phyloP scores from a whole-genome alignment of 257 asterid genomes.

The Petunia secreta region DNA sequence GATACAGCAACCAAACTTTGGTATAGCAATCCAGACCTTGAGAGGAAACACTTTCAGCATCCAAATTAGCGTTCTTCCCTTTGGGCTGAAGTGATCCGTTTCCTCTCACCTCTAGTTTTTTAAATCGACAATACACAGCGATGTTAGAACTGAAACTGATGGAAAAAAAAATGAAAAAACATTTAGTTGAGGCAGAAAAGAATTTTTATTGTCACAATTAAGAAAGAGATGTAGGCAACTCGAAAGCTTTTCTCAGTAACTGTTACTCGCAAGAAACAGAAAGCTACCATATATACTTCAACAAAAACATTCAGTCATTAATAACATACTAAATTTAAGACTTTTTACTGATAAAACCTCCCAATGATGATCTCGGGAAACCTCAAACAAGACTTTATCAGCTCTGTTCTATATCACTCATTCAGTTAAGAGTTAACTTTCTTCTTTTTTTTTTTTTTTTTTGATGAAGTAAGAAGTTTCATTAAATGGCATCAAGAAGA shows the following conservation, averaged over 20 bases:
- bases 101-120: neutral
- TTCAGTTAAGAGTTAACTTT: neutral
- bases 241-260: no score
- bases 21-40: neutral
- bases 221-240: neutral
- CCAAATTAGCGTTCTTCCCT: neutral
- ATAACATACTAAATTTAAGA: no score
- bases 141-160: neutral
- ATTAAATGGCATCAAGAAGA: no score
- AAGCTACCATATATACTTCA: no score
- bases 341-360: no score
- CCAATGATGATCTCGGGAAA: no score
- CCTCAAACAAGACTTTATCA: no score
- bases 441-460: no score
- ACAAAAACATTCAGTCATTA: no score
- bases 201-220: neutral
- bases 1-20: neutral
- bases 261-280: no score
- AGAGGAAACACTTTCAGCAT: neutral
- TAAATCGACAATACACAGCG: neutral
- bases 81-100: neutral
- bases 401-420: neutral
- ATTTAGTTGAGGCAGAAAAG: neutral
- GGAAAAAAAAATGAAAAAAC: neutral
- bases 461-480: no score